Conservation (phyloP, 2,329 filamentous ascomycete species). For the Penicillium sp. region DNA sequence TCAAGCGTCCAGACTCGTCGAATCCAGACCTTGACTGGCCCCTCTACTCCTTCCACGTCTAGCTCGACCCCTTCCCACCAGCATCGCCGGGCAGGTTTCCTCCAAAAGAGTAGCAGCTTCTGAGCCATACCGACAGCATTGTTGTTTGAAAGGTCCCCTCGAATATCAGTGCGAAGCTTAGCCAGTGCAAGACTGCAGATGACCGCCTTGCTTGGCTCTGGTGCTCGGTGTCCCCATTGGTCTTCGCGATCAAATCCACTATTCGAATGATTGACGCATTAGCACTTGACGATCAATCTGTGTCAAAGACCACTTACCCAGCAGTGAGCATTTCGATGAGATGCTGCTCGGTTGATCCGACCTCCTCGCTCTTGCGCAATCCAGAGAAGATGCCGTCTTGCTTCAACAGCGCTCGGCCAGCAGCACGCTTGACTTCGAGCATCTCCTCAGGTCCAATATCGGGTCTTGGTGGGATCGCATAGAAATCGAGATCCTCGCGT, state of each 20-base stretch:
- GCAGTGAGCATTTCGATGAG: slow-evolving; percentile 99
- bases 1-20: slow-evolving; percentile 96
- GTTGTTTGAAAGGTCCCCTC: slow-evolving; percentile 68
- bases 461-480: slow-evolving; percentile 81
- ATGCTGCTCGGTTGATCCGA: slow-evolving; percentile 94
- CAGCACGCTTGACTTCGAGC: slow-evolving; percentile 93
- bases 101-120: slow-evolving; percentile 95
- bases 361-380: slow-evolving; percentile 89
- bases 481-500: slow-evolving; percentile 94
- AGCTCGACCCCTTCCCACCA: slow-evolving; percentile 99
- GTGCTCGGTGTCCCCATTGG: slow-evolving; percentile 92
- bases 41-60: slow-evolving; percentile 85
- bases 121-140: slow-evolving; percentile 95
- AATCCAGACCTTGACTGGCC: slow-evolving; percentile 96
- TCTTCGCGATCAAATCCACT: slow-evolving; percentile 98
- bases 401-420: slow-evolving; percentile 76
- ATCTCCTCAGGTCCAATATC: slow-evolving; percentile 87
- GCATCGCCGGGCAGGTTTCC: slow-evolving; percentile 91
- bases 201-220: slow-evolving; percentile 96
- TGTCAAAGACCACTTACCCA: slow-evolving; percentile 66
- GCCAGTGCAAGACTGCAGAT: slow-evolving; percentile 95
- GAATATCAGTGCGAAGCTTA: slow-evolving; percentile 85
- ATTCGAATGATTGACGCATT: slow-evolving; percentile 17
- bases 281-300: not conserved
- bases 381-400: slow-evolving; percentile 97